These are phyloP conservation scores for Manihot esculenta DNA, from an alignment of 441 rosid genomes.

Conservation along the genomic window DNA sequence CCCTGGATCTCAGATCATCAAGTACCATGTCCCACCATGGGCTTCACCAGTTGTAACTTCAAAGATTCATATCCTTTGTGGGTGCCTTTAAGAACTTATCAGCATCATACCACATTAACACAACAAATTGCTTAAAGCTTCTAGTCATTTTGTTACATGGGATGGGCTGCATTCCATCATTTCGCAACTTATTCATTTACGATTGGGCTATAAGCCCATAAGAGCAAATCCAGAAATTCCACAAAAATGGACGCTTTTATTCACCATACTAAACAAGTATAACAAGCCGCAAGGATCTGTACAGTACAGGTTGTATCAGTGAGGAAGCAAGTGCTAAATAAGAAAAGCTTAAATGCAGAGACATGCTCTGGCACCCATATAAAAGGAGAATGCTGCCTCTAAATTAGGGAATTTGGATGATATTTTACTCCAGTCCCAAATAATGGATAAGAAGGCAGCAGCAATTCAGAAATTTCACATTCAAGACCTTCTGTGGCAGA, in stretches of 20 bases:
- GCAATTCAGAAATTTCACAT: neutral
- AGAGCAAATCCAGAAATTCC: neutral
- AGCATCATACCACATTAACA: neutral
- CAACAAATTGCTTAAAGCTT: neutral
- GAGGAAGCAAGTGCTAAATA: neutral
- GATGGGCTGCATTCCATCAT: neutral
- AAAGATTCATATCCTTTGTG: neutral
- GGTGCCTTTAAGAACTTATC: neutral
- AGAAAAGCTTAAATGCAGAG: neutral
- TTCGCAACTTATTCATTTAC: neutral
- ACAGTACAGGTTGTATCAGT: no score
- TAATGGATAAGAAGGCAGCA: slow-evolving; percentile 1
- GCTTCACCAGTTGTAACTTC: no score
- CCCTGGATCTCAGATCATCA: no score
- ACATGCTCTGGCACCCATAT: neutral
- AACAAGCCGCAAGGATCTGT: neutral
- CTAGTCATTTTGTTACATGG: neutral
- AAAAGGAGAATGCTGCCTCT: neutral
- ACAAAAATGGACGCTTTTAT: neutral
- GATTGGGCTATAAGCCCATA: neutral
- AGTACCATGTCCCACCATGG: no score
- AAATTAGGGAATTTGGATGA: neutral
- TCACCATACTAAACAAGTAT: neutral
- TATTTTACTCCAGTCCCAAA: neutral
- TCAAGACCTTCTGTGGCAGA: neutral